Percentiles rank a stretch among this genome's conserved stretches.
Conservation (phyloP, 257 asterid genomes). For the Solanum neorickii region DNA sequence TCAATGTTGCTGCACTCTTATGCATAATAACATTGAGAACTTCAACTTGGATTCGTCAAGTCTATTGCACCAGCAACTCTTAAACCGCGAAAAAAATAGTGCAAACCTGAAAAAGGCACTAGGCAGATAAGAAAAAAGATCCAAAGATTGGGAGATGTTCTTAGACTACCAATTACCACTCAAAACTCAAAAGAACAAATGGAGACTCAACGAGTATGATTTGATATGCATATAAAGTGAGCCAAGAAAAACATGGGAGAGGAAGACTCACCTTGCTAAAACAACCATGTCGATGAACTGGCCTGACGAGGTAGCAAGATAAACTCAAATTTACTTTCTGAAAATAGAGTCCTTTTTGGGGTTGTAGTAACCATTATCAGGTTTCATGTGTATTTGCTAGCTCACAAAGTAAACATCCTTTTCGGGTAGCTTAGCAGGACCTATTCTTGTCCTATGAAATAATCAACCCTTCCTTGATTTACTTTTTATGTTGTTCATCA, state of each 20-base stretch:
- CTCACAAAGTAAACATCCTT: background rate
- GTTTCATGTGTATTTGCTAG: background rate
- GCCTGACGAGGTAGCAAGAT: background rate
- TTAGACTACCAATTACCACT: background rate
- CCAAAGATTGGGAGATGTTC: background rate
- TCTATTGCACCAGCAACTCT: background rate
- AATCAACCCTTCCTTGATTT: constrained; percentile 25
- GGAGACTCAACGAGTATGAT: background rate
- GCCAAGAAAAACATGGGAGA: background rate
- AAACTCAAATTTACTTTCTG: background rate
- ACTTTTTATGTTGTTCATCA: constrained; percentile 36
- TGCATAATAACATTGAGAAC: background rate
- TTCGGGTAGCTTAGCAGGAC: background rate
- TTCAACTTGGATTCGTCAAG: background rate
- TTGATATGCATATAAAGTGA: background rate
- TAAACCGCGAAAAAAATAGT: background rate
- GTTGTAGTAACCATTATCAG: background rate
- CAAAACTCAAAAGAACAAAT: background rate
- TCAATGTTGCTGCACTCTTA: background rate
- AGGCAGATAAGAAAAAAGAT: background rate
- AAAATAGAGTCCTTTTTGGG: background rate
- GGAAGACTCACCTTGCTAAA: background rate
- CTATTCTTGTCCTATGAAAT: background rate
- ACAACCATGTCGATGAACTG: background rate
- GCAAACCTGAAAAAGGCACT: background rate